phyloP scores from a whole-genome alignment of 2,329 filamentous ascomycete genomes.

The Metarhizium album region DNA sequence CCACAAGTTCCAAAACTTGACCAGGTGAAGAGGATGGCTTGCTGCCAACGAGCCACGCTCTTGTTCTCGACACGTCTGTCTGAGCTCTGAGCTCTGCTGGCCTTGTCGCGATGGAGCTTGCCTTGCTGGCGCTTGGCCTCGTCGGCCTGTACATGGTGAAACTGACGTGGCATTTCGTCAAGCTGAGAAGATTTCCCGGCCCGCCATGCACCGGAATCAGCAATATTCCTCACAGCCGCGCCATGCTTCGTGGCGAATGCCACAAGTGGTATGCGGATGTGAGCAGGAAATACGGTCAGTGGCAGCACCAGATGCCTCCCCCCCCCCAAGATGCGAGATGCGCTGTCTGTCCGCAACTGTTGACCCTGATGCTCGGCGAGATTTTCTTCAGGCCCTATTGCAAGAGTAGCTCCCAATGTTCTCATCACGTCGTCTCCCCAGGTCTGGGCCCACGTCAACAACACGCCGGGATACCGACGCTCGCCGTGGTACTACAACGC shows the following conservation, averaged over 20 bases:
- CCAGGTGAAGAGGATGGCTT: no score
- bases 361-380: not conserved
- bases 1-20: no score
- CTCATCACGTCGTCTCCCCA: slow-evolving; percentile 38
- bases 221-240: not conserved
- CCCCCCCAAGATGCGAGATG: not conserved
- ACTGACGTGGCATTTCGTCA: not conserved
- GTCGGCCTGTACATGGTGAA: not conserved
- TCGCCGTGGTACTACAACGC: slow-evolving; percentile 33
- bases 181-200: not conserved
- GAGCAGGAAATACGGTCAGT: not conserved
- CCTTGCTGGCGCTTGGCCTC: not conserved
- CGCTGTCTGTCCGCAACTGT: not conserved
- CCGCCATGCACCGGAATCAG: not conserved
- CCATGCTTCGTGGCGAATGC: not conserved
- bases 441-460: slow-evolving; percentile 32
- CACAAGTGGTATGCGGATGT: not conserved
- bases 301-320: not conserved
- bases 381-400: slow-evolving; percentile 11
- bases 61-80: not conserved
- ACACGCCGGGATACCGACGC: slow-evolving; percentile 29
- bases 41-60: no score
- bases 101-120: not conserved
- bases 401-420: slow-evolving; percentile 32
- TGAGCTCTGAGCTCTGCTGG: not conserved